Percentiles rank a stretch among this genome's conserved stretches.
phyloP scores from a whole-genome alignment of 208 protist genomes.

The Strigomonas culicis region DNA sequence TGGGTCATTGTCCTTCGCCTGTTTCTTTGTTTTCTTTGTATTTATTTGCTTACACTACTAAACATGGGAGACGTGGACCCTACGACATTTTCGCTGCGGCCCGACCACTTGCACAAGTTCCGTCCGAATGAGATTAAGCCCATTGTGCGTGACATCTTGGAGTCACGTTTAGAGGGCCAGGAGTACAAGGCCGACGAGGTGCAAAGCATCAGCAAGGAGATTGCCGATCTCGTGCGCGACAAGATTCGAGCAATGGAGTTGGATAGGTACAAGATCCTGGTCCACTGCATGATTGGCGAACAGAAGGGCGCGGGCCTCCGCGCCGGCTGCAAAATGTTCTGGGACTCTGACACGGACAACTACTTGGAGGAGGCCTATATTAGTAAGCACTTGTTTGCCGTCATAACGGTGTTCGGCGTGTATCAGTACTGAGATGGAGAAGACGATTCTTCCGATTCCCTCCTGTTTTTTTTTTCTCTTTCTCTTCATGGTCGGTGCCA shows the following conservation, averaged over 20 bases:
- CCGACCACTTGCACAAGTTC: constrained; percentile 86
- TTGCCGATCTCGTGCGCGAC: constrained; percentile 89
- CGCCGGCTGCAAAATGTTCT: constrained; percentile 94
- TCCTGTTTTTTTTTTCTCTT: too few relatives aligned
- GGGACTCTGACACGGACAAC: constrained; percentile 94
- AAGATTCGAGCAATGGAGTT: constrained; percentile 76
- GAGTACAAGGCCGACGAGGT: constrained; percentile 91
- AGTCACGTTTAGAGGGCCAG: constrained; percentile 76
- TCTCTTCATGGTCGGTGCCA: too few relatives aligned
- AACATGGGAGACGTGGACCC: constrained; percentile 66
- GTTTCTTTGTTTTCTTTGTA: constrained; percentile 5
- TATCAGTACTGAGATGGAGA: constrained; percentile 95
- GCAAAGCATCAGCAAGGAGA: constrained; percentile 91
- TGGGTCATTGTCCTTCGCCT: too few relatives aligned
- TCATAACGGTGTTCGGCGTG: constrained; percentile 91
- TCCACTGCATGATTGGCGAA: constrained; percentile 93
- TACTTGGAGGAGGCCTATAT: constrained; percentile 93
- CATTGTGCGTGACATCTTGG: constrained; percentile 71
- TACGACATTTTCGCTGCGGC: constrained; percentile 83
- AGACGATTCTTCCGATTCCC: too few relatives aligned
- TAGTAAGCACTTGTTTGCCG: constrained; percentile 84
- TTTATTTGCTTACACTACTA: not conserved
- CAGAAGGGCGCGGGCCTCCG: constrained; percentile 89
- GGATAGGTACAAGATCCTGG: constrained; percentile 92
- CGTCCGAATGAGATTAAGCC: constrained; percentile 76